Evolutionary conservation across 345 rosid genomes (phyloP), one percentile per base, ranked within the genome.

Genomic region (Corchorus olitorius): DNA sequence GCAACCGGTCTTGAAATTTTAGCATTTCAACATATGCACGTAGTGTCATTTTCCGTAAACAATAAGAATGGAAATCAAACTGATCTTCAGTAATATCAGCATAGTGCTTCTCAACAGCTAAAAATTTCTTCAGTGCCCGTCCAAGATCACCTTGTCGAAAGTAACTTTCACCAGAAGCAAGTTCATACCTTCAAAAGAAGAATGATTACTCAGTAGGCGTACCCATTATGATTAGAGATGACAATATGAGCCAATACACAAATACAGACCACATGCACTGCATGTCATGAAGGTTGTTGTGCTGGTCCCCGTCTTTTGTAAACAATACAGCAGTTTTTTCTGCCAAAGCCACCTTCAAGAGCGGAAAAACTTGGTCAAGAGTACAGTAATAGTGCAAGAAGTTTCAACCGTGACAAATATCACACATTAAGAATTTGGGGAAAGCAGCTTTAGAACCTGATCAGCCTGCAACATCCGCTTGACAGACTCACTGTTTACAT

Each of bases 281-380:
- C 99, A 97, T 97, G 85, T 97, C 99, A 86, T 97, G 98, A 80
- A 97, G 97, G 87, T 91, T 94, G 86, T 92, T 97, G 85, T 92
- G 97, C 84, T 92, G 98, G 79, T 94, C 99, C 64, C 99, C 98
- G 63, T 97, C 99, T 80, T 94, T 97, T 46, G 99, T 97, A 84
- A 97, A 97, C 77, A 97, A 78, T 35, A 88, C 91, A 80, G 97
- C 98, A 75, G 89, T 94, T 87, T 94, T 94, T 84, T 94, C 99
- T 5, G 99, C 98, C 89, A 88, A 77, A 72, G 90, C 71, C 81
- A 97, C 98, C 99, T 96, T 77, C 77, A 74, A 27, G 55, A 72
- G 15, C 72, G 74, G 35, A 55, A 70, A 77, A 70, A 20, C 8
- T 43, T 34, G 33, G 1, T 8, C 35, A 39, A 52, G n/a, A 63